Conservation (phyloP, 2,329 filamentous ascomycete genomes). For the Tolypocladium endophyticum region DNA sequence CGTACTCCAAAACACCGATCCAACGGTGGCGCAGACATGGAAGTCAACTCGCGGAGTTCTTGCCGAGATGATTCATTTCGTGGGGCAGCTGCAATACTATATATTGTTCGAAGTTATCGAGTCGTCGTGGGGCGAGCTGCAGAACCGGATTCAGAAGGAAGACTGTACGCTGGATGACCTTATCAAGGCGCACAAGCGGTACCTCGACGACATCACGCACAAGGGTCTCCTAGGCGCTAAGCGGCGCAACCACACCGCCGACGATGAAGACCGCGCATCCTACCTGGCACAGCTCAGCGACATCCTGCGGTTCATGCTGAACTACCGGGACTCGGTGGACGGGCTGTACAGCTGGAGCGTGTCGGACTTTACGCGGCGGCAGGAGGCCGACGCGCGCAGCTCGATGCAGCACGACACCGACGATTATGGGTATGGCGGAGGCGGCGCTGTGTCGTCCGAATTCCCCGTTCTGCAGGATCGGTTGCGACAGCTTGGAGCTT, state of each 20-base stretch:
- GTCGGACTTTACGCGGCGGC: constrained; percentile 84
- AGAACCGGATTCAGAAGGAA: constrained; percentile 70
- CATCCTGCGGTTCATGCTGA: constrained; percentile 85
- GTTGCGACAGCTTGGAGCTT: constrained; percentile 58
- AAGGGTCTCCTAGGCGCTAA: constrained; percentile 84
- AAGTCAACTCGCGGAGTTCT: constrained; percentile 80
- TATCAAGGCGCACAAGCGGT: constrained; percentile 81
- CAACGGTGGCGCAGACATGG: constrained; percentile 67
- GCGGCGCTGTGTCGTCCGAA: constrained; percentile 47
- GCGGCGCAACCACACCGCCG: constrained; percentile 30
- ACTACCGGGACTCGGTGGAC: constrained; percentile 87
- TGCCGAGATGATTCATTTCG: constrained; percentile 97
- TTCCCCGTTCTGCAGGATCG: constrained; percentile 68
- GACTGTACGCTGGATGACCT: constrained; percentile 90
- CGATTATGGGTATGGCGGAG: constrained; percentile 20
- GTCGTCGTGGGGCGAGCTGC: constrained; percentile 84
- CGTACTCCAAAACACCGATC: constrained; percentile 68
- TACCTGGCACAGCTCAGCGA: constrained; percentile 90
- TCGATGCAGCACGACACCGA: constrained; percentile 37
- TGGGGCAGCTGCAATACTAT: constrained; percentile 95
- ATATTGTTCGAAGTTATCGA: constrained; percentile 98
- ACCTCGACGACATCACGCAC: constrained; percentile 88
- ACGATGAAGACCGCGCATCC: constrained; percentile 57
- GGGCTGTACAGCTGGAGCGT: constrained; percentile 91
- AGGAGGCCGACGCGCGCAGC: constrained; percentile 70